These are phyloP conservation scores for Ambrosiella beaveri DNA, from an alignment of 2,329 filamentous ascomycete genomes.

Conservation along the genomic window DNA sequence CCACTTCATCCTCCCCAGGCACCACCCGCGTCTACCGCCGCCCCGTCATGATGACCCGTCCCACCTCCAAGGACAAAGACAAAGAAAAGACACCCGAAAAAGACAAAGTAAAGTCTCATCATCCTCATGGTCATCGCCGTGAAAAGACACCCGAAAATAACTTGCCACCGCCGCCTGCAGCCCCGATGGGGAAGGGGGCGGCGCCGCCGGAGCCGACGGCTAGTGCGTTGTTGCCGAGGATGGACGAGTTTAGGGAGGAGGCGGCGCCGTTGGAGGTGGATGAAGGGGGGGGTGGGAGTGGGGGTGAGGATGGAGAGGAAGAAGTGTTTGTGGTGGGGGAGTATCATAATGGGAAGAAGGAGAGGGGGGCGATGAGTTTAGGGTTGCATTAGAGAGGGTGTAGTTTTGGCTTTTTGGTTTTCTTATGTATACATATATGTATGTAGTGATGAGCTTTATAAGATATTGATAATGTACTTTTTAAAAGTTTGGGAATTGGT, in stretches of 20 bases:
- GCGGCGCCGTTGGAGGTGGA: conserved; percentile 4
- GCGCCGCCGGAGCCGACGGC: conserved; percentile 9
- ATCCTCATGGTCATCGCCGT: background rate
- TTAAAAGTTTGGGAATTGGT: too few species aligned
- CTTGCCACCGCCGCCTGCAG: background rate
- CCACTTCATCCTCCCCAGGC: background rate
- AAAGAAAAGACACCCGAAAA: background rate
- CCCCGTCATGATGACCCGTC: conserved; percentile 2
- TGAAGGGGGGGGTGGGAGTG: background rate
- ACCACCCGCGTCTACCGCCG: conserved; percentile 3
- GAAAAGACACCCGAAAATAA: background rate
- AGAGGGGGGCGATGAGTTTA: background rate
- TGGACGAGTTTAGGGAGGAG: conserved; percentile 3
- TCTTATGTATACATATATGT: background rate
- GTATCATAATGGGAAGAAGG: conserved; percentile 7
- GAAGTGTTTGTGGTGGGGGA: conserved; percentile 6
- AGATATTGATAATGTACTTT: too few species aligned
- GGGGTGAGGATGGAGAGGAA: background rate
- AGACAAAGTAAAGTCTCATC: background rate
- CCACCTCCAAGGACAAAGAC: background rate
- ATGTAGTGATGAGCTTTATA: too few species aligned
- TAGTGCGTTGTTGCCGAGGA: conserved; percentile 9
- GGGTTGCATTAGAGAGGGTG: background rate
- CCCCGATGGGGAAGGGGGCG: conserved; percentile 5
- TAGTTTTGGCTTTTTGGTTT: background rate